A percentile compares a stretch with the other conserved stretches of the same genome.
These are phyloP conservation scores for Globisporangium orthogonon DNA, from an alignment of 352 stramenopile species.

Conservation along the genomic window DNA sequence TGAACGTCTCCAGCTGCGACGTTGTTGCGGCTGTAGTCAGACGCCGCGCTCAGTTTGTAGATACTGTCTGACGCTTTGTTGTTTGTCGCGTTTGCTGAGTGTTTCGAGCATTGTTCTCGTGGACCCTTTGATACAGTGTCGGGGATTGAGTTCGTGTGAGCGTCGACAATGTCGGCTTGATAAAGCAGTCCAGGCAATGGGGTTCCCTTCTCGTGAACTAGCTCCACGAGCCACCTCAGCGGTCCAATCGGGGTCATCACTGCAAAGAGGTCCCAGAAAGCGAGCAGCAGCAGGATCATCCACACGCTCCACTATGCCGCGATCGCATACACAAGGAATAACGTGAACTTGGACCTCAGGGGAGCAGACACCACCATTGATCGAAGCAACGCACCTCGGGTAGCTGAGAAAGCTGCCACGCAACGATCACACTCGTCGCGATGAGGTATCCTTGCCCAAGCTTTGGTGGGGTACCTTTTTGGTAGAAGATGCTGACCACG, in stretches of 20 bases:
- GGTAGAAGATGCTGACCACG: constrained; percentile 85
- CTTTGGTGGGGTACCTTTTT: constrained; percentile 63
- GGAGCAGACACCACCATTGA: not conserved
- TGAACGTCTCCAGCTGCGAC: not conserved
- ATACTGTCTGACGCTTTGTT: not conserved
- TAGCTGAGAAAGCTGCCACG: constrained; percentile 95
- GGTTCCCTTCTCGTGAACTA: constrained; percentile 87
- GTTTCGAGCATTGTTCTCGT: not conserved
- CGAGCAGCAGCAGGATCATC: constrained; percentile 90
- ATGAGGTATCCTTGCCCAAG: constrained; percentile 92
- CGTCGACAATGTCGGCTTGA: constrained; percentile 76
- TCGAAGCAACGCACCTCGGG: constrained; percentile 68
- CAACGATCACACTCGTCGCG: constrained; percentile 91
- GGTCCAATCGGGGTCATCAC: constrained; percentile 94
- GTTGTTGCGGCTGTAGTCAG: not conserved
- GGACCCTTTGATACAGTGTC: not conserved
- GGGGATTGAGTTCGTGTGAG: constrained; percentile 15
- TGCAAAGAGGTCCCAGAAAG: constrained; percentile 96
- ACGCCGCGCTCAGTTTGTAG: not conserved
- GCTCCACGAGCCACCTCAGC: constrained; percentile 89
- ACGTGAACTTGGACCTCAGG: not conserved
- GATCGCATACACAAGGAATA: not conserved
- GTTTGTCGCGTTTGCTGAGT: not conserved
- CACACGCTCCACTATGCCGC: constrained; percentile 68
- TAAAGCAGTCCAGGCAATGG: constrained; percentile 93